Evolutionary conservation across 2,329 filamentous ascomycete species (phyloP).

Genomic region (Xylariaceae sp.): DNA sequence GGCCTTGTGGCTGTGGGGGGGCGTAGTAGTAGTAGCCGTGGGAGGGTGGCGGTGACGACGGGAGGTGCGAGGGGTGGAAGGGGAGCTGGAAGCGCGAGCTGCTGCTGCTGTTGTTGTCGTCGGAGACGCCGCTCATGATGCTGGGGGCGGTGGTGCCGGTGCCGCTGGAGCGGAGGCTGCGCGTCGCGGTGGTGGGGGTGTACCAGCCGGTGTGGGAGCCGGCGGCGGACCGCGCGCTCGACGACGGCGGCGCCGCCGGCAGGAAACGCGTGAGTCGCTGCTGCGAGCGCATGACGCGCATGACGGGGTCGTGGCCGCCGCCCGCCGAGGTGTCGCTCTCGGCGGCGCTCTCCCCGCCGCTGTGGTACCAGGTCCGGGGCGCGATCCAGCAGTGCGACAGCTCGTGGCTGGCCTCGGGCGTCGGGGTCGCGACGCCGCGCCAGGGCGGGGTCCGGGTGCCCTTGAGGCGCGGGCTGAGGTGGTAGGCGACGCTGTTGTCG

Average conservation of each 20-base stretch:
- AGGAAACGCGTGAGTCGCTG: neutral
- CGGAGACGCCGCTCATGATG: constrained; percentile 19
- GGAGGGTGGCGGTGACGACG: no score
- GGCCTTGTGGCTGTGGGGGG: no score
- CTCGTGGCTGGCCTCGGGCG: constrained; percentile 40
- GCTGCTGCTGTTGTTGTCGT: constrained; percentile 20
- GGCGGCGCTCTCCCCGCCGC: constrained; percentile 3
- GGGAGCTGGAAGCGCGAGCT: constrained; percentile 5
- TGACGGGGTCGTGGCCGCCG: constrained; percentile 9
- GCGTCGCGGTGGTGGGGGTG: constrained; percentile 7
- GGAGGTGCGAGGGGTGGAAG: neutral
- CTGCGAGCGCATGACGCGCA: constrained; percentile 22
- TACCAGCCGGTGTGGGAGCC: constrained; percentile 10
- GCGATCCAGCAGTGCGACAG: constrained; percentile 50
- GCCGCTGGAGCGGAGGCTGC: constrained; percentile 16
- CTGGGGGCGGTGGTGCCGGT: neutral
- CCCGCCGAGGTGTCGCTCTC: constrained; percentile 13
- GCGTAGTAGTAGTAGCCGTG: constrained; percentile 5
- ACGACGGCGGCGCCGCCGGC: no score
- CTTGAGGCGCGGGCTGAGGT: constrained; percentile 50
- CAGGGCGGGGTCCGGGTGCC: constrained; percentile 51
- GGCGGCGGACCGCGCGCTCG: no score
- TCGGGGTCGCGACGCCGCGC: constrained; percentile 32
- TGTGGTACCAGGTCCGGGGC: constrained; percentile 33
- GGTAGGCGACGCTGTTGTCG: constrained; percentile 51